phyloP scores from a whole-genome alignment of 768 basidiomycete genomes.

The Infundibulicybe gibba region DNA sequence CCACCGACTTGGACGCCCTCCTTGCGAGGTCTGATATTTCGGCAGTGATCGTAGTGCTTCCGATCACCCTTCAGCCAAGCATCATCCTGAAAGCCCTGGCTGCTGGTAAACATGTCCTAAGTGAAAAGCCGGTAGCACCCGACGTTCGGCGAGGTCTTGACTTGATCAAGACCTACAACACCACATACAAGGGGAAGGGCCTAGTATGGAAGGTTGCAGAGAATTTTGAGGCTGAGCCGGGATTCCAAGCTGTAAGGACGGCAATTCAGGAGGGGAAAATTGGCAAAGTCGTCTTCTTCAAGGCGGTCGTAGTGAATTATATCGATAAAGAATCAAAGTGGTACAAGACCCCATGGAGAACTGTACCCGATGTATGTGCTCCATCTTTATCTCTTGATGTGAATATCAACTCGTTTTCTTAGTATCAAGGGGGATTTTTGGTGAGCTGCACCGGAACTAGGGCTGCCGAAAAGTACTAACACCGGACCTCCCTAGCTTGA shows the following conservation, averaged over 20 bases:
- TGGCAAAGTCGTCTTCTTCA: slow-evolving; percentile 70
- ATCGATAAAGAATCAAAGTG: slow-evolving; percentile 66
- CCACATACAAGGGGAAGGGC: slow-evolving; percentile 60
- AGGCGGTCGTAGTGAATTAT: slow-evolving; percentile 44
- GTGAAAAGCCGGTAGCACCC: slow-evolving; percentile 83
- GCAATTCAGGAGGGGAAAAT: slow-evolving; percentile 58
- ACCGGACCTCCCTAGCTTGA: slow-evolving; percentile 48
- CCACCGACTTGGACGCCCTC: slow-evolving; percentile 53
- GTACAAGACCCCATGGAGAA: slow-evolving; percentile 84
- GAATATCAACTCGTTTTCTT: slow-evolving; percentile 1
- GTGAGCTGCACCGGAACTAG: slow-evolving; percentile 35
- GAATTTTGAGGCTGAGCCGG: slow-evolving; percentile 71
- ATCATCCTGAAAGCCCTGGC: slow-evolving; percentile 60
- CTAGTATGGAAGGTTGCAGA: slow-evolving; percentile 82
- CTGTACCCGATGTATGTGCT: slow-evolving; percentile 66
- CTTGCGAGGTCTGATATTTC: slow-evolving; percentile 66
- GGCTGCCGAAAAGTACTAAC: slow-evolving; percentile 3
- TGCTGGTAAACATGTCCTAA: slow-evolving; percentile 85
- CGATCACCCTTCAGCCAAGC: slow-evolving; percentile 70
- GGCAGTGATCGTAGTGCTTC: slow-evolving; percentile 73
- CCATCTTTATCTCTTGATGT: slow-evolving; percentile 1
- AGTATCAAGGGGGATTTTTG: slow-evolving; percentile 84
- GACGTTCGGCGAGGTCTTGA: slow-evolving; percentile 60
- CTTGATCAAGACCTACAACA: slow-evolving; percentile 66
- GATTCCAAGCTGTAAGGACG: slow-evolving; percentile 40